These are phyloP conservation scores for Xylariaceae sp. DNA, from an alignment of 2,329 filamentous ascomycete genomes.

Conservation along the genomic window DNA sequence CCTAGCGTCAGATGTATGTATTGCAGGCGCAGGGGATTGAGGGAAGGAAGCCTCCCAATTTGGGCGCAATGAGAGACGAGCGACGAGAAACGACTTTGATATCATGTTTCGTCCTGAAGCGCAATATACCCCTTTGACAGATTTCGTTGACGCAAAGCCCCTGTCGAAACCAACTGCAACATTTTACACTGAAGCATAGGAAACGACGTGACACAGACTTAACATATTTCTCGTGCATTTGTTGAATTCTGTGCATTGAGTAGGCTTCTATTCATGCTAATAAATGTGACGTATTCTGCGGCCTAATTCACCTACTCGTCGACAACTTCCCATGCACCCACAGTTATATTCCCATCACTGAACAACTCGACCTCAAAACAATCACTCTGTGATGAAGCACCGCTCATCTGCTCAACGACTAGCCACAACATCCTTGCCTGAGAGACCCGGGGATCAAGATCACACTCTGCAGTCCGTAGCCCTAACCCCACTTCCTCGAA, in stretches of 20 bases:
- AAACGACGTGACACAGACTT: too few relatives aligned
- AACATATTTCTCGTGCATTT: too few relatives aligned
- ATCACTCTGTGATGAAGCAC: slow-evolving; percentile 22
- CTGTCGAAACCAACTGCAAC: too few relatives aligned
- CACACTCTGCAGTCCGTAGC: slow-evolving; percentile 70
- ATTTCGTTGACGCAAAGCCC: neutral
- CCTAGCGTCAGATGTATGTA: too few relatives aligned
- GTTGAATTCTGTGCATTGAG: too few relatives aligned
- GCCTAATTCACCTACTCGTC: slow-evolving; percentile 1
- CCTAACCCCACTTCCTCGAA: slow-evolving; percentile 64
- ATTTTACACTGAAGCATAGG: too few relatives aligned
- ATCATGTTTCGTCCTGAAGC: neutral
- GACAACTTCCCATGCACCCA: slow-evolving; percentile 42
- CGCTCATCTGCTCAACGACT: slow-evolving; percentile 77
- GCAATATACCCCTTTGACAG: slow-evolving; percentile 17
- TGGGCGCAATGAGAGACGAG: slow-evolving; percentile 10
- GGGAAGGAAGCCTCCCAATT: neutral
- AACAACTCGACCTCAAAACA: slow-evolving; percentile 53
- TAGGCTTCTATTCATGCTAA: too few relatives aligned
- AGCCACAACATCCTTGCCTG: slow-evolving; percentile 63
- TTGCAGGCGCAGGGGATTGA: neutral
- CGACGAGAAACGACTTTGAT: neutral
- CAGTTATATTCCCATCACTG: slow-evolving; percentile 46
- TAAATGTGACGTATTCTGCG: too few relatives aligned
- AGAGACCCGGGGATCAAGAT: slow-evolving; percentile 65